Conservation (phyloP, 441 rosid genomes). For the Kokia cookei region DNA sequence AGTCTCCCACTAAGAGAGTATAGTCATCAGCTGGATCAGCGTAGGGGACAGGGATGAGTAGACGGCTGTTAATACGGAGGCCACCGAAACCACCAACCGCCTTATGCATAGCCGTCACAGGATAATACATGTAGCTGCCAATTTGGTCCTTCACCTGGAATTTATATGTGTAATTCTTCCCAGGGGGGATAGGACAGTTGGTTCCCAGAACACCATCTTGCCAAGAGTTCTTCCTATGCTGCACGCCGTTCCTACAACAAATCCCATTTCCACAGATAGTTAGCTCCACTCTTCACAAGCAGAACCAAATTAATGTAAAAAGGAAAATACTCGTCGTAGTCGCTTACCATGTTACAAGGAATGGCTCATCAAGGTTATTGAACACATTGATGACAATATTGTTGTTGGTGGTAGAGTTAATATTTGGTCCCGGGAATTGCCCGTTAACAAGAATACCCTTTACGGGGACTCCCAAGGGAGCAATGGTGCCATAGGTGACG, state of each 20-base stretch:
- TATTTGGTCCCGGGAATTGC: slow-evolving; percentile 62
- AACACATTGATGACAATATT: slow-evolving; percentile 56
- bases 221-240: slow-evolving; percentile 71
- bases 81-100: slow-evolving; percentile 72
- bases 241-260: slow-evolving; percentile 47
- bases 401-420: slow-evolving; percentile 65
- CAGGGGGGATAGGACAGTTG: slow-evolving; percentile 59
- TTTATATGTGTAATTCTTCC: slow-evolving; percentile 56
- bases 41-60: slow-evolving; percentile 65
- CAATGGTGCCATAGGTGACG: slow-evolving; percentile 49
- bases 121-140: slow-evolving; percentile 73
- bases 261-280: neutral
- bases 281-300: too few relatives aligned
- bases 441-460: slow-evolving; percentile 62
- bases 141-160: slow-evolving; percentile 80
- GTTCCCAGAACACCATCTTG: slow-evolving; percentile 61
- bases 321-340: neutral
- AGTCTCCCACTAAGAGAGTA: slow-evolving; percentile 50
- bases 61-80: slow-evolving; percentile 55
- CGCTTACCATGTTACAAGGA: slow-evolving; percentile 52
- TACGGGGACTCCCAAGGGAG: slow-evolving; percentile 56
- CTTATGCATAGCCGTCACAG: slow-evolving; percentile 41
- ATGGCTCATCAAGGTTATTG: slow-evolving; percentile 68
- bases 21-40: slow-evolving; percentile 53
- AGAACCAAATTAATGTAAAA: neutral